Evolutionary conservation across 306 rosid genomes (phyloP).

Genomic region (Sphenostylis stenocarpa): DNA sequence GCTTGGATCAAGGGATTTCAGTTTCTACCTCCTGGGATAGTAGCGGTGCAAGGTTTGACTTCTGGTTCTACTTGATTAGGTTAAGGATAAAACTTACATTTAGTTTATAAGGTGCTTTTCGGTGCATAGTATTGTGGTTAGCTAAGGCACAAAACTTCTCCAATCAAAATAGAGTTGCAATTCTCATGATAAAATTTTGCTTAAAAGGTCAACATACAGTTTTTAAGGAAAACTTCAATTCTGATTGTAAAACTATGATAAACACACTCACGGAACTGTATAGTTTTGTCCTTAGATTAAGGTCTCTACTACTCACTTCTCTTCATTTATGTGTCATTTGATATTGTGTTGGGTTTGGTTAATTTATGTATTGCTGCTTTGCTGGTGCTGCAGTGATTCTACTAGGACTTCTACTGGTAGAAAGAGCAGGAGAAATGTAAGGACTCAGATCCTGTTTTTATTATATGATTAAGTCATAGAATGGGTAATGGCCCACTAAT

Average conservation of each 20-base stretch:
- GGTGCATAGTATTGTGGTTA: background rate
- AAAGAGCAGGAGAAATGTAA: constrained; percentile 91
- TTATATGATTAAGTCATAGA: background rate
- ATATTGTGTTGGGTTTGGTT: background rate
- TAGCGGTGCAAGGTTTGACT: constrained; percentile 59
- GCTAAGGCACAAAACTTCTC: background rate
- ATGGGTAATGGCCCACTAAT: background rate
- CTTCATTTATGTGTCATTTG: background rate
- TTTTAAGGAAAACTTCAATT: background rate
- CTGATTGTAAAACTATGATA: background rate
- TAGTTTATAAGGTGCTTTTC: background rate
- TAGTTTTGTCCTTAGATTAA: background rate
- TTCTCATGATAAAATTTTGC: background rate
- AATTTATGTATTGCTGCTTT: constrained; percentile 11
- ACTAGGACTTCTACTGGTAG: constrained; percentile 66
- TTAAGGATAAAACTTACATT: background rate
- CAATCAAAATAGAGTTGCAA: background rate
- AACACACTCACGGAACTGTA: background rate
- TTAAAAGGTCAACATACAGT: background rate
- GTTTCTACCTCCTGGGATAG: constrained; percentile 80
- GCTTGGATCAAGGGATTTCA: constrained; percentile 56
- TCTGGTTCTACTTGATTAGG: background rate
- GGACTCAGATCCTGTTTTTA: background rate
- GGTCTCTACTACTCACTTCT: background rate
- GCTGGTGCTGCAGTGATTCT: constrained; percentile 48